These are phyloP conservation scores for Tetradesmus lagerheimii DNA, from an alignment of 139 green algal species.

Conservation along the genomic window DNA sequence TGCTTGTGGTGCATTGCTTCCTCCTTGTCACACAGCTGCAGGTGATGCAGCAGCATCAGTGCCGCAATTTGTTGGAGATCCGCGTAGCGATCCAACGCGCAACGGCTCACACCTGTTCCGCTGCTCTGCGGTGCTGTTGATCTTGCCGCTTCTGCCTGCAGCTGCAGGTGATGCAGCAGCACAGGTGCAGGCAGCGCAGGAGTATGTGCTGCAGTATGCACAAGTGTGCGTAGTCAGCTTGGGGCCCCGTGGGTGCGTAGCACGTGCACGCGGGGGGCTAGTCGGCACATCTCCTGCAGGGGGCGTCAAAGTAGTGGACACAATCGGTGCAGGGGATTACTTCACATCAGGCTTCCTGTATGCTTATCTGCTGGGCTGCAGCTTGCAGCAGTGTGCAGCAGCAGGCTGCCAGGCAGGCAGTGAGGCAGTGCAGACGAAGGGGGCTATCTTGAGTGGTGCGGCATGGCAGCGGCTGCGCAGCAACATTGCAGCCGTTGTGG, in stretches of 20 bases:
- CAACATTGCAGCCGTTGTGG: slow-evolving; percentile 51
- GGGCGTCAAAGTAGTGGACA: slow-evolving; percentile 80
- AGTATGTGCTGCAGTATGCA: slow-evolving; percentile 54
- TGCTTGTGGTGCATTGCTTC: no score
- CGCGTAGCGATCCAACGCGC: no score
- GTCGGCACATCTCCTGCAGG: slow-evolving; percentile 45
- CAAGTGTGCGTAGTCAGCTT: slow-evolving; percentile 71
- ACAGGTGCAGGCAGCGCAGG: slow-evolving; percentile 53
- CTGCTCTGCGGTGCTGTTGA: background rate
- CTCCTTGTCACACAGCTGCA: no score
- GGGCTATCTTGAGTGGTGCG: slow-evolving; percentile 14
- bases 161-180: background rate
- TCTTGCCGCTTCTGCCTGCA: background rate
- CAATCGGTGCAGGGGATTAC: slow-evolving; percentile 83
- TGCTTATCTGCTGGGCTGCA: slow-evolving; percentile 49
- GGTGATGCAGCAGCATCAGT: no score
- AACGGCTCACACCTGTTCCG: no score
- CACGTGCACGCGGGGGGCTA: slow-evolving; percentile 35
- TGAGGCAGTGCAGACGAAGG: slow-evolving; percentile 41
- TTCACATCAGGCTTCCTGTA: slow-evolving; percentile 85
- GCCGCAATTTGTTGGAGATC: no score
- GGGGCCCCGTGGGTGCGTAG: slow-evolving; percentile 73
- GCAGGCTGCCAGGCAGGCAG: slow-evolving; percentile 33
- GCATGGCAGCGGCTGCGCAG: slow-evolving; percentile 32
- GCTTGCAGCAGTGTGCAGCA: slow-evolving; percentile 45